These are phyloP conservation scores for Fusarium begoniae DNA, from an alignment of 2,329 filamentous ascomycete species.

Conservation along the genomic window DNA sequence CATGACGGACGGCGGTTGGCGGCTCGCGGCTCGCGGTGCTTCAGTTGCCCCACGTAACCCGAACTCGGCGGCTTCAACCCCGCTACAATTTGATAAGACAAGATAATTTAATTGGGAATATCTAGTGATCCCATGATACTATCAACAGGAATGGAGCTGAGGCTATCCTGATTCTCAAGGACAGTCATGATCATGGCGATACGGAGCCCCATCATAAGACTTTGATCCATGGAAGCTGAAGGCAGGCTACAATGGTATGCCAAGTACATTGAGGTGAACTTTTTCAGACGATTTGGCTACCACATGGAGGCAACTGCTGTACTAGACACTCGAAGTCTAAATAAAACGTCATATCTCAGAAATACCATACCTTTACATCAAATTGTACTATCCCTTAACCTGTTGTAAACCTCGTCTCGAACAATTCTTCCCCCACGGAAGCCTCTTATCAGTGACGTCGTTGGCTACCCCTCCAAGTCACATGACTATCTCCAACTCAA, in stretches of 20 bases:
- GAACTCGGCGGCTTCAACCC: constrained; percentile 40
- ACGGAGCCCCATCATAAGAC: neutral
- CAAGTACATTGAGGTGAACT: neutral
- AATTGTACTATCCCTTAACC: neutral
- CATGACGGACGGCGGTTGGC: constrained; percentile 30
- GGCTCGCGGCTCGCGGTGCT: constrained; percentile 28
- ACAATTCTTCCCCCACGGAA: neutral
- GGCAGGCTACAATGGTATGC: neutral
- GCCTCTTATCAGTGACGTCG: constrained; percentile 26
- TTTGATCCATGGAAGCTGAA: neutral
- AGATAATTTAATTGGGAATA: neutral
- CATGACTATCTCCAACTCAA: constrained; percentile 17
- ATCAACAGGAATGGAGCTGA: neutral
- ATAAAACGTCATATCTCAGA: neutral
- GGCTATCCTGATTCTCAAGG: neutral
- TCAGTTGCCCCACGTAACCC: constrained; percentile 40
- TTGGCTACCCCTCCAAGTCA: constrained; percentile 28
- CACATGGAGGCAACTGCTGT: too few relatives aligned
- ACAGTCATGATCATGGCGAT: neutral
- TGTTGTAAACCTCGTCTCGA: neutral
- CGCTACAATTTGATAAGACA: constrained; percentile 24
- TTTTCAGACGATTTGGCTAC: too few relatives aligned
- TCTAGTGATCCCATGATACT: neutral
- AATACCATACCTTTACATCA: neutral
- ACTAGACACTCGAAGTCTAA: too few relatives aligned